Evolutionary conservation across 129 eudicot species (phyloP).

Genomic region (Kitagawia praeruptora): DNA sequence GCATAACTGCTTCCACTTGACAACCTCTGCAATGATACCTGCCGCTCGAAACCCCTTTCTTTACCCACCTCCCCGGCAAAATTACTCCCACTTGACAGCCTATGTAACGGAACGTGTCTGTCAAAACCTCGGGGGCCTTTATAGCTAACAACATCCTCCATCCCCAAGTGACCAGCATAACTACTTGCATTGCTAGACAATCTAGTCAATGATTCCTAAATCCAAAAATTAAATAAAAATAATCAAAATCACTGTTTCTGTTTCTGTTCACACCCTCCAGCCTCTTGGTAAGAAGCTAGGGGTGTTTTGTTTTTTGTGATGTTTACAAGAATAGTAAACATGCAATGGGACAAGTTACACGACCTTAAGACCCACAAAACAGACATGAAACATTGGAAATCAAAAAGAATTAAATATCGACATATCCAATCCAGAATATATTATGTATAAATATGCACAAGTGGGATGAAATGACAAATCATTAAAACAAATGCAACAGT

Average conservation of each 20-base stretch:
- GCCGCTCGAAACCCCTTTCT: conserved; percentile 31
- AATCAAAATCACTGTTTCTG: not conserved
- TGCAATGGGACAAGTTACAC: not conserved
- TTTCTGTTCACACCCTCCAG: not conserved
- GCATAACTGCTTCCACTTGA: conserved; percentile 71
- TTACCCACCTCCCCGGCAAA: conserved; percentile 10
- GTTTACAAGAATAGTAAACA: not conserved
- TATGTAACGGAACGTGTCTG: conserved; percentile 15
- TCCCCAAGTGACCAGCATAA: conserved; percentile 3
- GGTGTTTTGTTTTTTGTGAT: not conserved
- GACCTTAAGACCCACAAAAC: not conserved
- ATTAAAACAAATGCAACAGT: not conserved
- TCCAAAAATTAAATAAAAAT: not conserved
- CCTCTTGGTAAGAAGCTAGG: not conserved
- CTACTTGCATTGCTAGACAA: conserved; percentile 9
- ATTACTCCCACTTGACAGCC: conserved; percentile 25
- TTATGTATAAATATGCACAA: not conserved
- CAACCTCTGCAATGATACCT: conserved; percentile 38
- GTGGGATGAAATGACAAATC: not conserved
- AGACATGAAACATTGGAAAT: not conserved
- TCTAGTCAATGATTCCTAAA: conserved; percentile 8
- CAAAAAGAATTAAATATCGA: not conserved
- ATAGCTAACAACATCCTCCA: conserved; percentile 3
- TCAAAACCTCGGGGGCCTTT: conserved; percentile 12
- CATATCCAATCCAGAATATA: not conserved